These are phyloP conservation scores for Huntiella omanensis DNA, from an alignment of 2,329 filamentous ascomycete genomes.

Conservation along the genomic window DNA sequence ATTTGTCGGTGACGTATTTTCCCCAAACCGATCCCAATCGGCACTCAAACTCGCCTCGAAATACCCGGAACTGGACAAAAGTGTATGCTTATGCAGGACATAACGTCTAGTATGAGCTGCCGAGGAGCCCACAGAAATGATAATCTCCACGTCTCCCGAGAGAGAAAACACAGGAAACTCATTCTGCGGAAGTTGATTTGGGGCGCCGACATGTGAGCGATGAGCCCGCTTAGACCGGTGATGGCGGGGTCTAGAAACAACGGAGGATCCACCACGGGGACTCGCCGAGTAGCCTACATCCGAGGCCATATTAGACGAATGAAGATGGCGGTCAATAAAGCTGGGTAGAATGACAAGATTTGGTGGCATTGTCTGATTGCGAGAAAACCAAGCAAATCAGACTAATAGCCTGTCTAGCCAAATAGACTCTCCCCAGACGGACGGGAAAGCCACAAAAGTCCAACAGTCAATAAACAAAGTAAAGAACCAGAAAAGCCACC, in stretches of 20 bases:
- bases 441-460: background rate
- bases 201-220: conserved; percentile 61
- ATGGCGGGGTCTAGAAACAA: conserved; percentile 38
- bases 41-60: conserved; percentile 73
- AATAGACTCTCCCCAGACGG: background rate
- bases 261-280: conserved; percentile 38
- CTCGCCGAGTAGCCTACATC: conserved; percentile 27
- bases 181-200: conserved; percentile 54
- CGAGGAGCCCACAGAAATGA: conserved; percentile 40
- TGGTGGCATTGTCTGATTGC: background rate
- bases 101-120: conserved; percentile 55
- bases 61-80: conserved; percentile 82
- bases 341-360: too few species aligned
- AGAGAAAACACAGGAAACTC: conserved; percentile 85
- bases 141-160: conserved; percentile 82
- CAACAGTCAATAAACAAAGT: background rate
- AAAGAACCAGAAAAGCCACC: conserved; percentile 1
- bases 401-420: too few species aligned
- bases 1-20: background rate
- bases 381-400: background rate
- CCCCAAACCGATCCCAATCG: conserved; percentile 43
- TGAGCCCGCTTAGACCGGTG: conserved; percentile 52
- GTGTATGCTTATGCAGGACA: conserved; percentile 67
- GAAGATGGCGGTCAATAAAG: conserved; percentile 13
- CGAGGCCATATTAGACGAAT: conserved; percentile 36